Evolutionary conservation across 1,284 basidiomycete genomes (phyloP).

Genomic region (Ustilago cynodontis): DNA sequence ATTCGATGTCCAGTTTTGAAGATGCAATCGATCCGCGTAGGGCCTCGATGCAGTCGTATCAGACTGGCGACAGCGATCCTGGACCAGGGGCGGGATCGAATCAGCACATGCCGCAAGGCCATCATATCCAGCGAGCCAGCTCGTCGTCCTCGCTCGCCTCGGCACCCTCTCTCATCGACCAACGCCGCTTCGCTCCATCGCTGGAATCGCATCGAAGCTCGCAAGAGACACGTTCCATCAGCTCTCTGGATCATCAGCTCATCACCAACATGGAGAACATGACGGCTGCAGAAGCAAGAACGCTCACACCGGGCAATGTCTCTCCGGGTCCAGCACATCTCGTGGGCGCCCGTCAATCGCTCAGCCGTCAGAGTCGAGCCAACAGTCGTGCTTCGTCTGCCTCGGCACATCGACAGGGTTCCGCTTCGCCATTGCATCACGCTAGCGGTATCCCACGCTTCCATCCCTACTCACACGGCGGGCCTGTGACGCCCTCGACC

Average conservation of each 20-base stretch:
- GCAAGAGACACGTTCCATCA: slow-evolving; percentile 52
- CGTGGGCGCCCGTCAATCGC: slow-evolving; percentile 48
- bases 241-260: slow-evolving; percentile 63
- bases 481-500: slow-evolving; percentile 29
- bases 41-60: slow-evolving; percentile 61
- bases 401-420: slow-evolving; percentile 61
- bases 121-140: slow-evolving; percentile 56
- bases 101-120: slow-evolving; percentile 31
- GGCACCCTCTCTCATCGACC: slow-evolving; percentile 51
- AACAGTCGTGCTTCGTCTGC: slow-evolving; percentile 61
- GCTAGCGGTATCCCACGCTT: slow-evolving; percentile 60
- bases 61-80: slow-evolving; percentile 63
- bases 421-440: slow-evolving; percentile 64
- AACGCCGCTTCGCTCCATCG: slow-evolving; percentile 49
- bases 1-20: slow-evolving; percentile 58
- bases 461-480: slow-evolving; percentile 63
- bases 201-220: slow-evolving; percentile 53
- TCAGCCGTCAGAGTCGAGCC: slow-evolving; percentile 57
- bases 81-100: slow-evolving; percentile 48
- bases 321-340: slow-evolving; percentile 55
- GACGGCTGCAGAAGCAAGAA: slow-evolving; percentile 59
- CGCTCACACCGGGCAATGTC: slow-evolving; percentile 52
- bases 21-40: slow-evolving; percentile 53
- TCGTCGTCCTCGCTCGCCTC: slow-evolving; percentile 58
- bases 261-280: slow-evolving; percentile 65